Evolutionary conservation across 148 eudicot genomes (phyloP).

Genomic region (Fagopyrum homotropicum): DNA sequence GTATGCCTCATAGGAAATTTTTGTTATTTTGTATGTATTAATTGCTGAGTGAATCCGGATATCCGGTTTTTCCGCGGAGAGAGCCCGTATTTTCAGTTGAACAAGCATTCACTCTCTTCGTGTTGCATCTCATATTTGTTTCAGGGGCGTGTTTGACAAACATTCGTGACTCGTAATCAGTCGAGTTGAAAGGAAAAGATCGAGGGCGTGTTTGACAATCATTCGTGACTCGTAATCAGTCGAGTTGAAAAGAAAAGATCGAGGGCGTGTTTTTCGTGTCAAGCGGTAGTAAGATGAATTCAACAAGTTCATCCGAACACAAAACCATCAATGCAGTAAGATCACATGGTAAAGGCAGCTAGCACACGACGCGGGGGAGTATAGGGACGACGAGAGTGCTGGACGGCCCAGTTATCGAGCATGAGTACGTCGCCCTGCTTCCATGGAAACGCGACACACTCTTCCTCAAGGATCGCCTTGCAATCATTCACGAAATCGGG

Average conservation of each 20-base stretch:
- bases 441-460: slow-evolving; percentile 3
- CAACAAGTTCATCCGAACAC: neutral
- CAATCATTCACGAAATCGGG: neutral
- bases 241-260: neutral
- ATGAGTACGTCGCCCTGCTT: slow-evolving; percentile 6
- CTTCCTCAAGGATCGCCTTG: slow-evolving; percentile 7
- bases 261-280: neutral
- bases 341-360: slow-evolving; percentile 1
- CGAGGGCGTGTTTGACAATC: neutral
- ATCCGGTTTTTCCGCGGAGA: no score
- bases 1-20: neutral
- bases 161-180: neutral
- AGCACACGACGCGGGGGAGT: slow-evolving; percentile 5
- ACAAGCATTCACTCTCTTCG: neutral
- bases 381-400: slow-evolving; percentile 1
- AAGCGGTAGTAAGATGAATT: neutral
- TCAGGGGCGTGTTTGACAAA: neutral
- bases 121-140: neutral
- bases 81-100: neutral
- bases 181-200: neutral
- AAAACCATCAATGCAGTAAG: neutral
- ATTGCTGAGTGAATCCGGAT: neutral
- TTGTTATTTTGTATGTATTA: neutral
- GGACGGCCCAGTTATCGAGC: slow-evolving; percentile 10
- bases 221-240: neutral